These are phyloP conservation scores for Gymnopus androsaceus DNA, from an alignment of 1,284 basidiomycete genomes.

Conservation along the genomic window DNA sequence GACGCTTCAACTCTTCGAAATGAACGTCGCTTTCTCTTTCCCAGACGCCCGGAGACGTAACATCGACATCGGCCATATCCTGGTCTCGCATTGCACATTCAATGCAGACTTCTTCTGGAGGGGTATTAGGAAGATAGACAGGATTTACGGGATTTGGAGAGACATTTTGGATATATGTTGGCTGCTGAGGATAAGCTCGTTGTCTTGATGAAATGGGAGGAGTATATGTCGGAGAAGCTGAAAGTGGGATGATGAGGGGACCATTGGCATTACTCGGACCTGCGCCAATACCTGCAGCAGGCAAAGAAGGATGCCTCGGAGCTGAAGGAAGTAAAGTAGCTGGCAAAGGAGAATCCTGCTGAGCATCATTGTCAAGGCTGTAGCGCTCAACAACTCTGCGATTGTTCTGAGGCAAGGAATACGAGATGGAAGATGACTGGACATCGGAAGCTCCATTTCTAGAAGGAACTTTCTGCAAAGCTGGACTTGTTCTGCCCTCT, in stretches of 20 bases:
- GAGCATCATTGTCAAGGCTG: constrained; percentile 47
- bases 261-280: constrained; percentile 29
- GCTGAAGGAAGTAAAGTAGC: constrained; percentile 35
- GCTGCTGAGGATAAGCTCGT: constrained; percentile 71
- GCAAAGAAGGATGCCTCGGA: constrained; percentile 48
- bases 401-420: constrained; percentile 40
- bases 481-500: constrained; percentile 5
- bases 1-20: constrained; percentile 76
- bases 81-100: constrained; percentile 99
- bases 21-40: constrained; percentile 85
- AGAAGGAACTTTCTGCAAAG: constrained; percentile 23
- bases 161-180: constrained; percentile 66
- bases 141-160: constrained; percentile 60
- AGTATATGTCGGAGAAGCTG: constrained; percentile 59
- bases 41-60: constrained; percentile 87
- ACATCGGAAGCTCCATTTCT: constrained; percentile 27
- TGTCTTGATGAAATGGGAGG: constrained; percentile 64
- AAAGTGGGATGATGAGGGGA: constrained; percentile 41
- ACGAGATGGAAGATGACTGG: constrained; percentile 36
- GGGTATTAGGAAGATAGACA: constrained; percentile 53
- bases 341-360: constrained; percentile 35
- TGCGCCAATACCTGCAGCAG: constrained; percentile 39
- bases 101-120: constrained; percentile 83
- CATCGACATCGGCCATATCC: constrained; percentile 96
- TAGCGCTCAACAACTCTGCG: constrained; percentile 51